These are phyloP conservation scores for Phlyctochytrium bullatum DNA, from an alignment of 192 early-diverging fungal genomes.

Conservation along the genomic window DNA sequence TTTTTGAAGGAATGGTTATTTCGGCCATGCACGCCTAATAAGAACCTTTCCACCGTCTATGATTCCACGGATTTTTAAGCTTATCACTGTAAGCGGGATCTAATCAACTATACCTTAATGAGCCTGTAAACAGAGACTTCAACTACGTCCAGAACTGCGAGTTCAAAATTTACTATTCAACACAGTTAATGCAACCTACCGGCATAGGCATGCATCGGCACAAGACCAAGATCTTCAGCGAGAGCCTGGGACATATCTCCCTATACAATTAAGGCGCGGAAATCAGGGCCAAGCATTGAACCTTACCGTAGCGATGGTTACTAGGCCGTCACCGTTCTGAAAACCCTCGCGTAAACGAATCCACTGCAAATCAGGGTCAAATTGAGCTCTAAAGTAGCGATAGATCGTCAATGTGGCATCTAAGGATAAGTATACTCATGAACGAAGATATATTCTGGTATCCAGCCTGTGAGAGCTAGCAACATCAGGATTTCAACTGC, in stretches of 20 bases:
- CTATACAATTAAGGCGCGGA: conserved; percentile 15
- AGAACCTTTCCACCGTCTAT: conserved; percentile 77
- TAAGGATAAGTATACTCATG: conserved; percentile 49
- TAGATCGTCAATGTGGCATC: conserved; percentile 9
- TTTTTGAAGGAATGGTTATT: conserved; percentile 8
- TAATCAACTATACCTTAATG: conserved; percentile 54
- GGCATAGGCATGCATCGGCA: conserved; percentile 89
- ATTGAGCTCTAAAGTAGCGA: conserved; percentile 35
- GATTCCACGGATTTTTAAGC: conserved; percentile 90
- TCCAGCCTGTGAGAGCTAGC: conserved; percentile 87
- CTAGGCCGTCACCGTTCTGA: conserved; percentile 67
- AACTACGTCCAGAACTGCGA: conserved; percentile 49
- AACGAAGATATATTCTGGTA: conserved; percentile 88
- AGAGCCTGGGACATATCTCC: conserved; percentile 64
- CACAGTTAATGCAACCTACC: conserved; percentile 34
- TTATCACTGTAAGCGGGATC: conserved; percentile 8
- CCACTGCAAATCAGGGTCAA: conserved; percentile 72
- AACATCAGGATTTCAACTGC: conserved; percentile 9
- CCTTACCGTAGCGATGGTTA: conserved; percentile 80
- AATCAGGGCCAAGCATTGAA: not conserved
- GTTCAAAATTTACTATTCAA: not conserved
- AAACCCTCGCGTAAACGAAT: conserved; percentile 64
- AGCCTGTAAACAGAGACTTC: conserved; percentile 63
- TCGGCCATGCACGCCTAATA: conserved; percentile 10
- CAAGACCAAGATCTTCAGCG: conserved; percentile 68